Base-by-base conservation (phyloP, 2,329 filamentous ascomycete species). In the Chaetomiaceae sp. region DNA sequence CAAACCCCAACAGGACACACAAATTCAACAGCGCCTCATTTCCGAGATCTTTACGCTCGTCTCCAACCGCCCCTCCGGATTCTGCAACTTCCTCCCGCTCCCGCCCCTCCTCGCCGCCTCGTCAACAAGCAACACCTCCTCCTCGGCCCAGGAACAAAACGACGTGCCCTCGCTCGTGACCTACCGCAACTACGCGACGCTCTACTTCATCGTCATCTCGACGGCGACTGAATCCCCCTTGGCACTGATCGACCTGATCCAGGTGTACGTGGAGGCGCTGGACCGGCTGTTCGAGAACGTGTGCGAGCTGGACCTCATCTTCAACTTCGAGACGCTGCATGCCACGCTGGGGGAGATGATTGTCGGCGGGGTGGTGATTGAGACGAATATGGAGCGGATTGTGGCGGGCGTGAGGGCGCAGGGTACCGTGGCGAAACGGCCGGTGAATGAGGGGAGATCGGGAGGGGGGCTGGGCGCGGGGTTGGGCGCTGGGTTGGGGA, bases 161-260 rank as follows among this genome's bases (percentile, higher is more conserved):
- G 93, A 97, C 68, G 85, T 89, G 10, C 93, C 93, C 9, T 93
- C 89, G 6, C 86, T 97, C 50, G 89, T 98, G 37, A 97, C 93
- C 8, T 98, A 98, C 75, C 88, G 93, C 48, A 88, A 95, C 75
- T 98, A 97, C 64, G 93, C 93, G 9, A 98, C 93, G 0, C 84
- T 98, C 51, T 97, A 94, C 71, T 98, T 98, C 72, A 98, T 98
- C 67, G 75, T 98, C 64, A 98, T 98, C 61, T 93, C 86, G 29
- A 98, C 94, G 4, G 88, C 89, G 5, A 96, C 93, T 49, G 93
- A 98, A 68, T 95, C 88, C 1, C 93, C 93, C 1, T 83, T 98
- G 3, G 93, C 93, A 1, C 77, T 98, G 19, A 89, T 98, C 52
- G 93, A 98, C 66, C 73, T 98, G 45, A 97, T 98, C 55, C 93